These are phyloP conservation scores for Paramecium tetraurelia DNA, from an alignment of 73 alveolate genomes.

Conservation along the genomic window DNA sequence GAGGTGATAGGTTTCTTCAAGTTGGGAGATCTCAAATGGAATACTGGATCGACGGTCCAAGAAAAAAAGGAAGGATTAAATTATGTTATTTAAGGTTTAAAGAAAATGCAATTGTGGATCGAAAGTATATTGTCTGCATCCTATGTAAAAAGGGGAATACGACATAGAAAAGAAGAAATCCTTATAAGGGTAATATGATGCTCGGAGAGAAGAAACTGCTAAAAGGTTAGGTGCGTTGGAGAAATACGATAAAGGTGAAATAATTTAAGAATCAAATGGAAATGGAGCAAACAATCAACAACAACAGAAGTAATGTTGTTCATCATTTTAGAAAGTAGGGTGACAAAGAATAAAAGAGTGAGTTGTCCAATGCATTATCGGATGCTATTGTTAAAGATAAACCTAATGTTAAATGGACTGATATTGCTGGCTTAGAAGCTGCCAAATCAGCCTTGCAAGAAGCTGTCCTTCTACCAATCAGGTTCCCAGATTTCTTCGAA, in stretches of 20 bases:
- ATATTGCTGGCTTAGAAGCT: conserved; percentile 95
- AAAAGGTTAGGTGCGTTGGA: not conserved
- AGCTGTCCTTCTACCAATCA: conserved; percentile 97
- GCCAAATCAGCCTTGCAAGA: conserved; percentile 96
- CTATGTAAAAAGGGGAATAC: not conserved
- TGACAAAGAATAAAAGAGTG: not conserved
- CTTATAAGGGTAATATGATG: not conserved
- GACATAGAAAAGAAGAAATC: not conserved
- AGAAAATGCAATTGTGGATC: conserved; percentile 12
- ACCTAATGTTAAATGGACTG: conserved; percentile 98
- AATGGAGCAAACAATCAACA: not conserved
- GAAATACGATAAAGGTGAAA: not conserved
- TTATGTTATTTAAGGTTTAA: not conserved
- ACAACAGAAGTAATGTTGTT: not conserved
- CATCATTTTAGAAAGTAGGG: not conserved
- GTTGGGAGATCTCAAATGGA: conserved; percentile 5
- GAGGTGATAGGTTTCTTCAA: not conserved
- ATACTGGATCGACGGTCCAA: not conserved
- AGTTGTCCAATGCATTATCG: not conserved
- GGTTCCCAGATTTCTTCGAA: conserved; percentile 95
- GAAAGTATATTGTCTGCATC: not conserved
- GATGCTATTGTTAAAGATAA: conserved; percentile 52
- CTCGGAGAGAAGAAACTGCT: not conserved
- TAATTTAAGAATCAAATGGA: not conserved
- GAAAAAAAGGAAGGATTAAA: conserved; percentile 14